Base-by-base conservation (phyloP, 768 basidiomycete genomes). In the Suillus plorans region DNA sequence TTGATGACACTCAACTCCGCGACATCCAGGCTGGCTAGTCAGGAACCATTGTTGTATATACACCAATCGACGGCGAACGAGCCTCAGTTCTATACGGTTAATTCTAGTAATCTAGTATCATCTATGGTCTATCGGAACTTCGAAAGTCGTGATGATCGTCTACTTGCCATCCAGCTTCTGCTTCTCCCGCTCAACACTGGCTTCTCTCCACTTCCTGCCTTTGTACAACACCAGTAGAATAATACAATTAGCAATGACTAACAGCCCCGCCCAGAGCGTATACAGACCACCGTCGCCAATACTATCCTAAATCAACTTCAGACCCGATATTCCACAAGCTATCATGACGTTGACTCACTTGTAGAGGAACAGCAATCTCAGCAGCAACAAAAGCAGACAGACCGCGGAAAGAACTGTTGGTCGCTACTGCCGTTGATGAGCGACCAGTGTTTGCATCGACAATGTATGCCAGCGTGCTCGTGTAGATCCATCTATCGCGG, bases 361-460 rank as follows among this genome's bases (percentile, higher is more conserved):
- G 89, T 5, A 95, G 80, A 0, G 93, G 92, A 2, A 92, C 85
- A 0, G 91, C 89, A n/a, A 91, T 80, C 73, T 95, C 92, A 1
- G 85, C 85, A 1, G 87, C 86, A 13, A 90, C 71, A 72, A 90
- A 91, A 10, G 89, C 92, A 18, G 82, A 76, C 3, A 82, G 45
- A 0, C 94, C 93, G 50, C 94, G 84, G 72, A 89, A 91, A 44
- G 83, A 83, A 61, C 89, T 91, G 72, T 96, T 96, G 50, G 81
- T 76, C 0, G 94, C 92, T 10, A 87, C 85, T 0, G 91, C 92
- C 2, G 86, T 86, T 1, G 92, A 90, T 1, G 92, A 92, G 10
- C 91, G 85, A 8, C 95, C 95, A 8, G 80, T 78, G 71, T 96
- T 96, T 8, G 92, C 87, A 70, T 97, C 95, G 20, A 95, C 92